Conservation (phyloP, 2,329 filamentous ascomycete species). For the Amesomyces nigricolor region DNA sequence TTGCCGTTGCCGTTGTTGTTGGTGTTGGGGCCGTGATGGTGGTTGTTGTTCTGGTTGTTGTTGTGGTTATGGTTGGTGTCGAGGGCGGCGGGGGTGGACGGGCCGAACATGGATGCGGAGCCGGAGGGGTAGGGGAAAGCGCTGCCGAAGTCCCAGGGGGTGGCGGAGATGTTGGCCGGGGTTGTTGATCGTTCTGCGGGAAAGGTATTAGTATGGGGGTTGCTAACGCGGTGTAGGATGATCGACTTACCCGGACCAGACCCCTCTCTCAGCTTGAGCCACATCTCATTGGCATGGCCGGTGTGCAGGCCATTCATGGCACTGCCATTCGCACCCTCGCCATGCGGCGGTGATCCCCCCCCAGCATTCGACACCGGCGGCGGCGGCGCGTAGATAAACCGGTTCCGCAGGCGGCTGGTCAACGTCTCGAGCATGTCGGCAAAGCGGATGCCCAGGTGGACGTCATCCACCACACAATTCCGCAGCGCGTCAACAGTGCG, state of each 20-base stretch:
- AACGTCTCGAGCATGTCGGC: constrained; percentile 76
- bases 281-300: constrained; percentile 20
- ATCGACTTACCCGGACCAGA: constrained; percentile 35
- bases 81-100: constrained; percentile 44
- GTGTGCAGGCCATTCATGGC: constrained; percentile 17
- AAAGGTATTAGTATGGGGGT: constrained; percentile 13
- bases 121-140: constrained; percentile 50
- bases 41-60: background rate
- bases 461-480: constrained; percentile 76
- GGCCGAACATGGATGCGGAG: constrained; percentile 43
- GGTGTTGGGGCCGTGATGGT: too few relatives aligned
- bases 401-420: constrained; percentile 65
- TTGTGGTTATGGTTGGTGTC: constrained; percentile 19
- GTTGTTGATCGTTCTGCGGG: constrained; percentile 36
- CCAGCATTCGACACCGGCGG: constrained; percentile 31
- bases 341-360: constrained; percentile 31
- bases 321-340: constrained; percentile 23
- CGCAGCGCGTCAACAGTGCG: constrained; percentile 67
- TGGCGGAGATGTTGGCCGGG: constrained; percentile 54
- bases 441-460: constrained; percentile 78
- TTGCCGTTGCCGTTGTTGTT: too few relatives aligned
- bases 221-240: background rate
- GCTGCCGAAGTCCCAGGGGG: constrained; percentile 54
- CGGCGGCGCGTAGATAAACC: constrained; percentile 63
- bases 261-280: constrained; percentile 37